phyloP scores from a whole-genome alignment of 495 filamentous ascomycete species.

The Halenospora varia region DNA sequence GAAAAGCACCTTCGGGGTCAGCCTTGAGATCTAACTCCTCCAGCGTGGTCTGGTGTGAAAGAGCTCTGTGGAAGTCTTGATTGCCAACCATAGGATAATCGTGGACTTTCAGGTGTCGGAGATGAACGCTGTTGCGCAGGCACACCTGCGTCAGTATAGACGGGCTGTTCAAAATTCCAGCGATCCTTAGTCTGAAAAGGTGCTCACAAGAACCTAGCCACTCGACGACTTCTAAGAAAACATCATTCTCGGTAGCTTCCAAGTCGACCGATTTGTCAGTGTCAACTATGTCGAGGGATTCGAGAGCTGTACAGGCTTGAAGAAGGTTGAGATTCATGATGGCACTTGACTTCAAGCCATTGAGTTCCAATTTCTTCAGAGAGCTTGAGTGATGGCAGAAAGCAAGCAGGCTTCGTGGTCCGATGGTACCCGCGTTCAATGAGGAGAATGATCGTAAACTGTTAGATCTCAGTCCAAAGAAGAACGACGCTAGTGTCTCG shows the following conservation, averaged over 20 bases:
- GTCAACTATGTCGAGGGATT: conserved; percentile 49
- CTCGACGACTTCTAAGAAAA: conserved; percentile 44
- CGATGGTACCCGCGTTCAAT: conserved; percentile 46
- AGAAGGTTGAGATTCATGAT: conserved; percentile 47
- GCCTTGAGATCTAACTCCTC: conserved; percentile 44
- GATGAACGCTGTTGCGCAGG: conserved; percentile 39
- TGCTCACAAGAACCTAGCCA: conserved; percentile 54
- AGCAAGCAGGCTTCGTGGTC: conserved; percentile 50
- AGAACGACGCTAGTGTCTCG: conserved; percentile 55
- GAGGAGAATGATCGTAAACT: conserved; percentile 57
- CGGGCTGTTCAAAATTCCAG: conserved; percentile 44
- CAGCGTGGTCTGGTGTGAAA: conserved; percentile 43
- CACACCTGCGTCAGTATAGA: conserved; percentile 46
- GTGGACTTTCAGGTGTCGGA: conserved; percentile 41
- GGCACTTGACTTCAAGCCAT: conserved; percentile 41
- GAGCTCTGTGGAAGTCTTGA: conserved; percentile 47
- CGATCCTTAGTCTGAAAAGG: conserved; percentile 47
- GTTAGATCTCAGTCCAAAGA: conserved; percentile 51
- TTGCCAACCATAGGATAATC: conserved; percentile 39
- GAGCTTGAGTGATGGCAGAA: conserved; percentile 54
- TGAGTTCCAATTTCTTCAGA: conserved; percentile 51
- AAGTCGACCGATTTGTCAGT: conserved; percentile 32
- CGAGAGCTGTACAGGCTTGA: conserved; percentile 46
- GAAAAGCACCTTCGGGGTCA: conserved; percentile 40
- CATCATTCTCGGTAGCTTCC: conserved; percentile 40